These are phyloP conservation scores for Penicillium canescens DNA, from an alignment of 495 filamentous ascomycete genomes.

Conservation along the genomic window DNA sequence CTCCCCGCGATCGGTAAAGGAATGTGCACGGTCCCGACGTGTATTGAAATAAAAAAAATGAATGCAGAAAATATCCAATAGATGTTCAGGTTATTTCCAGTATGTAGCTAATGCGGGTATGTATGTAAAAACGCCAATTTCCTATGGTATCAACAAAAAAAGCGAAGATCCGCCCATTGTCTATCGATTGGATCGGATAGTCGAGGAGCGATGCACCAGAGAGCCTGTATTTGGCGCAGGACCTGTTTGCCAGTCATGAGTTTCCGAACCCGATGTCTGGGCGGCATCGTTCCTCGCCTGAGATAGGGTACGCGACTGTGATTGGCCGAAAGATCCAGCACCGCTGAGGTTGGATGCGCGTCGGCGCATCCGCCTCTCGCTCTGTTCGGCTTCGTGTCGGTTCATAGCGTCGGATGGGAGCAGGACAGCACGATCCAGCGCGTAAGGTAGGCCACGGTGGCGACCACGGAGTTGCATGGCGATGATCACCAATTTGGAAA, in stretches of 20 bases:
- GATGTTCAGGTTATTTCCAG: not conserved
- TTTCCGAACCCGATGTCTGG: constrained; percentile 28
- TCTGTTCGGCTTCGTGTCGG: constrained; percentile 63
- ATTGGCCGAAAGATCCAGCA: constrained; percentile 26
- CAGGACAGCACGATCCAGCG: constrained; percentile 86
- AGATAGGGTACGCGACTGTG: constrained; percentile 25
- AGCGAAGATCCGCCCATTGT: not conserved
- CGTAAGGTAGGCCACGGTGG: constrained; percentile 89
- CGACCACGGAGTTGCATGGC: constrained; percentile 92
- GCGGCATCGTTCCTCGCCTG: constrained; percentile 27
- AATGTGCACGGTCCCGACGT: too few relatives aligned
- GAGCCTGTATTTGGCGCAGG: constrained; percentile 17
- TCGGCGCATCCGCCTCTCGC: constrained; percentile 53
- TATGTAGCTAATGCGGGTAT: not conserved
- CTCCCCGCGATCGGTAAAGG: too few relatives aligned
- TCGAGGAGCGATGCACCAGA: constrained; percentile 32
- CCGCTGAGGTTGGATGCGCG: constrained; percentile 55
- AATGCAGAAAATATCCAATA: too few relatives aligned
- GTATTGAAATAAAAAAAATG: too few relatives aligned
- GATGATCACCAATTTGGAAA: constrained; percentile 90
- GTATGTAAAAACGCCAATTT: constrained; percentile 1
- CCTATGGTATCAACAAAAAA: not conserved
- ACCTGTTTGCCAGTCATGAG: constrained; percentile 20
- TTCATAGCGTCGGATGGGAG: constrained; percentile 78
- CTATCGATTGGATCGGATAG: constrained; percentile 26